These are phyloP conservation scores for Caryopteris hybrid DNA, from an alignment of 305 asterid species.

Conservation along the genomic window DNA sequence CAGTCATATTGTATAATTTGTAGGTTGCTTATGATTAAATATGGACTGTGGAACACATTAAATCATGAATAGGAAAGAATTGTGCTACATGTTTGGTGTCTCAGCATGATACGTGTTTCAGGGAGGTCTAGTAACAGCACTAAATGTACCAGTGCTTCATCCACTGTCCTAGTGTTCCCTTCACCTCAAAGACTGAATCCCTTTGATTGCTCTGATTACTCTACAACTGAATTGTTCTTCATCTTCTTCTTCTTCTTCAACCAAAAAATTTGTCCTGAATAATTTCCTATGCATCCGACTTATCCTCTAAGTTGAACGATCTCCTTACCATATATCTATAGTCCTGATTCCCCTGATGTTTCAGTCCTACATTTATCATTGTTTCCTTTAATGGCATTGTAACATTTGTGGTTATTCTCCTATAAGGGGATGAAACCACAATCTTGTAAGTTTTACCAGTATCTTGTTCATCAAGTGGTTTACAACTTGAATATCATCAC, in stretches of 20 bases:
- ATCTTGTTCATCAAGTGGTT: not conserved
- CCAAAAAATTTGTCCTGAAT: not conserved
- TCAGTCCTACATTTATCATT: too few species aligned
- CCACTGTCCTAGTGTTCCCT: not conserved
- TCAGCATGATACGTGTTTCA: not conserved
- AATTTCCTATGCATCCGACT: not conserved
- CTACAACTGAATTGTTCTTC: not conserved
- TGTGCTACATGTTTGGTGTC: not conserved
- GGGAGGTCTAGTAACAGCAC: not conserved
- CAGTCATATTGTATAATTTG: not conserved
- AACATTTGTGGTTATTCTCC: not conserved
- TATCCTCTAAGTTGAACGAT: not conserved
- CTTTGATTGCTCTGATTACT: not conserved
- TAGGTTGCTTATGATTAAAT: not conserved
- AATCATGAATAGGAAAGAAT: not conserved
- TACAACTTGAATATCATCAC: not conserved
- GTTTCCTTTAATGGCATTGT: not conserved
- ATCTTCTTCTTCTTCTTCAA: not conserved
- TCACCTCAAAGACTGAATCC: not conserved
- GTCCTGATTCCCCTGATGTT: too few species aligned
- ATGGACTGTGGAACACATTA: not conserved
- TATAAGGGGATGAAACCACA: not conserved
- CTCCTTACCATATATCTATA: too few species aligned
- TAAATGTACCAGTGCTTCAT: not conserved
- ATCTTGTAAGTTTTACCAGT: not conserved